Percentiles rank a stretch among this genome's conserved stretches.
Conservation (phyloP, 352 stramenopile species). For the Aphanomyces cochlioides region DNA sequence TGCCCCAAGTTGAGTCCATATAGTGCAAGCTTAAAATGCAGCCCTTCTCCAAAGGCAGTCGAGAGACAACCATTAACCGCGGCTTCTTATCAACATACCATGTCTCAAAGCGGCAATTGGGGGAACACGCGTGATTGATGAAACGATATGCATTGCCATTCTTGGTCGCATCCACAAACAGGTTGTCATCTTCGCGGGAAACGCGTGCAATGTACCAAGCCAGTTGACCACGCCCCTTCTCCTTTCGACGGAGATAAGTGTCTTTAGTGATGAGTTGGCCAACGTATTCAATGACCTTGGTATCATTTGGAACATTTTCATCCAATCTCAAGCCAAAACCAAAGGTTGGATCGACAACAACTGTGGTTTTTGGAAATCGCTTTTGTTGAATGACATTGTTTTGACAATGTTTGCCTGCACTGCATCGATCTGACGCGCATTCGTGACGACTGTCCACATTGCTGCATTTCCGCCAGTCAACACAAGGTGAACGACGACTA, state of each 20-base stretch:
- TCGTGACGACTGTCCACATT: neutral
- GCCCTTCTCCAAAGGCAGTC: neutral
- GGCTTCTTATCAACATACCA: conserved; percentile 6
- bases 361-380: neutral
- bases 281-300: conserved; percentile 2
- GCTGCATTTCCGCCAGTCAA: neutral
- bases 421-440: neutral
- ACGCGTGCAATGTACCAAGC: neutral
- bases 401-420: neutral
- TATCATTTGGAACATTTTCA: neutral
- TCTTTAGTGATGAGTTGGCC: conserved; percentile 6
- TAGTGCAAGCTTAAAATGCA: neutral
- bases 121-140: neutral
- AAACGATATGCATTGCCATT: neutral
- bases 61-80: neutral
- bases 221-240: neutral
- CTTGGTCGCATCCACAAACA: neutral
- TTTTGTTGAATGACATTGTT: neutral
- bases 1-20: neutral
- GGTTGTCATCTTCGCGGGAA: neutral
- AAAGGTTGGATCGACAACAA: neutral
- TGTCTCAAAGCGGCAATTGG: neutral
- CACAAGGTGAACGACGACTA: neutral
- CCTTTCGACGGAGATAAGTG: neutral
- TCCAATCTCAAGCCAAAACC: neutral